These are phyloP conservation scores for Entonaema liquescens DNA, from an alignment of 495 filamentous ascomycete species.

Conservation along the genomic window DNA sequence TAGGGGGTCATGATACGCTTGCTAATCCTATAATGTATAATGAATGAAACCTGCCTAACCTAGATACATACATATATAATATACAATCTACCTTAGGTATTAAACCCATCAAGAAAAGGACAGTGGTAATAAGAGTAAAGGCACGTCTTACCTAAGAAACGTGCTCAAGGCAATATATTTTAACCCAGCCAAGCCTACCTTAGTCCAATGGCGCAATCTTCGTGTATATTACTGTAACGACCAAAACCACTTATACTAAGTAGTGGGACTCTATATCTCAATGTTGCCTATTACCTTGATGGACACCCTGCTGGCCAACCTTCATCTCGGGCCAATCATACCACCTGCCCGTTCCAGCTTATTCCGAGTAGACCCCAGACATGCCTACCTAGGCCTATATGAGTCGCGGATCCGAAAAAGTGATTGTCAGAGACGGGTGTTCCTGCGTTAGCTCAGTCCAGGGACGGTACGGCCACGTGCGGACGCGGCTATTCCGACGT, in stretches of 20 bases:
- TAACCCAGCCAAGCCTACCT: slow-evolving; percentile 22
- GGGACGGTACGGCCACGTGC: slow-evolving; percentile 27
- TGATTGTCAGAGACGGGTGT: slow-evolving; percentile 5
- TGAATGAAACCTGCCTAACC: background rate
- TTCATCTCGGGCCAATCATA: slow-evolving; percentile 31
- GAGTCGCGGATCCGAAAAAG: background rate
- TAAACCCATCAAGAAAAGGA: background rate
- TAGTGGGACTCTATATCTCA: background rate
- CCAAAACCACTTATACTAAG: background rate
- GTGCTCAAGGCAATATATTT: slow-evolving; percentile 39
- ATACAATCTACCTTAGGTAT: slow-evolving; percentile 5
- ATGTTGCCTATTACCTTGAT: slow-evolving; percentile 33
- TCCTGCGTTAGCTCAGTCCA: slow-evolving; percentile 33
- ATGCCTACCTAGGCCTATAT: slow-evolving; percentile 6
- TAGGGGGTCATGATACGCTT: background rate
- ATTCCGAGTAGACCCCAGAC: background rate
- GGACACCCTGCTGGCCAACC: slow-evolving; percentile 36
- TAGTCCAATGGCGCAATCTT: slow-evolving; percentile 22
- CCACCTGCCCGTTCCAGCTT: background rate
- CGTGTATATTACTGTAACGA: slow-evolving; percentile 13
- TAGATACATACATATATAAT: slow-evolving; percentile 3
- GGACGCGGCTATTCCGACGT: slow-evolving; percentile 27
- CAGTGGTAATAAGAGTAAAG: background rate
- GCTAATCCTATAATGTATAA: background rate
- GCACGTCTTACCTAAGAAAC: slow-evolving; percentile 16